phyloP scores from a whole-genome alignment of 371 early-diverging fungal species.

The Circinella minor region DNA sequence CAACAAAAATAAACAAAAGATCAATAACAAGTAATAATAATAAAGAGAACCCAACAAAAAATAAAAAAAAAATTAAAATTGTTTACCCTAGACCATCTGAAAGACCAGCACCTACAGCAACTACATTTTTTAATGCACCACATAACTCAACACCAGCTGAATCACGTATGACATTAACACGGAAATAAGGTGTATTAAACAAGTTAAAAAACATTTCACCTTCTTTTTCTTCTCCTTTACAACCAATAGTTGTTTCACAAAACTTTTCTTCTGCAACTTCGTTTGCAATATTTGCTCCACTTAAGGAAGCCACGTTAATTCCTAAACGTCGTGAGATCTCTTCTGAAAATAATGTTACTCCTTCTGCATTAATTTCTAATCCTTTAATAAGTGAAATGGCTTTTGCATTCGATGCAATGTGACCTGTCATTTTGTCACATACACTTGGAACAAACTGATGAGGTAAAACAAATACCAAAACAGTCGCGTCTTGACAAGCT shows the following conservation, averaged over 20 bases:
- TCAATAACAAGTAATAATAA: neutral
- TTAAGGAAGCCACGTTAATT: conserved; percentile 84
- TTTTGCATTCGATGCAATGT: conserved; percentile 68
- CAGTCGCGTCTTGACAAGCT: conserved; percentile 80
- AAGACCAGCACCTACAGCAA: conserved; percentile 98
- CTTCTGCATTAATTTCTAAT: conserved; percentile 74
- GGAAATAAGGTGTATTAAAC: conserved; percentile 91
- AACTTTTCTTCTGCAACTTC: conserved; percentile 95
- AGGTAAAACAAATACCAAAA: conserved; percentile 95
- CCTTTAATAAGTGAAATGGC: conserved; percentile 96
- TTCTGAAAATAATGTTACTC: conserved; percentile 85
- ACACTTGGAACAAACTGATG: conserved; percentile 93
- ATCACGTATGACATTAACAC: conserved; percentile 84
- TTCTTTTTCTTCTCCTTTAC: conserved; percentile 54
- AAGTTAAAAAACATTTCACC: conserved; percentile 79
- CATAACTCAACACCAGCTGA: conserved; percentile 95
- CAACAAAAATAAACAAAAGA: neutral
- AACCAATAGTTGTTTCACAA: conserved; percentile 96
- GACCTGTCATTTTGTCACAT: conserved; percentile 80
- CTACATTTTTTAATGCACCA: conserved; percentile 98
- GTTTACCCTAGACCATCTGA: conserved; percentile 82
- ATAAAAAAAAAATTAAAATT: neutral
- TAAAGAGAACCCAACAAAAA: neutral
- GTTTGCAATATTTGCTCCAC: conserved; percentile 99
- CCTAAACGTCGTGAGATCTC: conserved; percentile 79